These are phyloP conservation scores for Leishmania gerbilli DNA, from an alignment of 208 protist species.

Conservation along the genomic window DNA sequence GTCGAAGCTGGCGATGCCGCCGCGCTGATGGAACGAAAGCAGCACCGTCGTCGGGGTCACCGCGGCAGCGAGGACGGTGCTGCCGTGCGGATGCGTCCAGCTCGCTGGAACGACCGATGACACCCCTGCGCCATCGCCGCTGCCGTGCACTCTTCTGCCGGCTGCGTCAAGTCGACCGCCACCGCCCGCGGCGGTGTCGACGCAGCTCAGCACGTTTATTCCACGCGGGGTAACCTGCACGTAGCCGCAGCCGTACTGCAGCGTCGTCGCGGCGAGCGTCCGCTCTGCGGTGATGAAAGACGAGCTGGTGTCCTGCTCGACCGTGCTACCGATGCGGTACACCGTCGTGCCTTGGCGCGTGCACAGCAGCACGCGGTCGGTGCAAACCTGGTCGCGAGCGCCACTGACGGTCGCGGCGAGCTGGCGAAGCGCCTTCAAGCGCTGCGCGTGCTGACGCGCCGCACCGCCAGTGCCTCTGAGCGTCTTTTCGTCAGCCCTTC, in stretches of 20 bases:
- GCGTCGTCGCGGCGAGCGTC: conserved; percentile 71
- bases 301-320: conserved; percentile 62
- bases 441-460: conserved; percentile 24
- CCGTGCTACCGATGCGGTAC: conserved; percentile 44
- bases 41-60: conserved; percentile 54
- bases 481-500: conserved; percentile 1
- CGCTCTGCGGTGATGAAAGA: conserved; percentile 69
- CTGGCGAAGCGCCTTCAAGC: conserved; percentile 34
- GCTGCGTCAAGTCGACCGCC: not conserved
- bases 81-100: conserved; percentile 81
- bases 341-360: conserved; percentile 63
- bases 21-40: conserved; percentile 61
- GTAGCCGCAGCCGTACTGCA: conserved; percentile 69
- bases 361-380: conserved; percentile 59
- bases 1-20: conserved; percentile 78
- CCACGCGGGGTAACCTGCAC: conserved; percentile 76
- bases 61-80: conserved; percentile 70
- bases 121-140: not conserved
- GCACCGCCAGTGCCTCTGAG: conserved; percentile 3
- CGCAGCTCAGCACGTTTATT: conserved; percentile 45
- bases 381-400: conserved; percentile 29
- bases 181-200: not conserved
- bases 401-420: conserved; percentile 25
- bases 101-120: conserved; percentile 36
- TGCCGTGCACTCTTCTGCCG: conserved; percentile 8